These are phyloP conservation scores for Patellifolia procumbens DNA, from an alignment of 179 eudicot genomes.

Conservation along the genomic window DNA sequence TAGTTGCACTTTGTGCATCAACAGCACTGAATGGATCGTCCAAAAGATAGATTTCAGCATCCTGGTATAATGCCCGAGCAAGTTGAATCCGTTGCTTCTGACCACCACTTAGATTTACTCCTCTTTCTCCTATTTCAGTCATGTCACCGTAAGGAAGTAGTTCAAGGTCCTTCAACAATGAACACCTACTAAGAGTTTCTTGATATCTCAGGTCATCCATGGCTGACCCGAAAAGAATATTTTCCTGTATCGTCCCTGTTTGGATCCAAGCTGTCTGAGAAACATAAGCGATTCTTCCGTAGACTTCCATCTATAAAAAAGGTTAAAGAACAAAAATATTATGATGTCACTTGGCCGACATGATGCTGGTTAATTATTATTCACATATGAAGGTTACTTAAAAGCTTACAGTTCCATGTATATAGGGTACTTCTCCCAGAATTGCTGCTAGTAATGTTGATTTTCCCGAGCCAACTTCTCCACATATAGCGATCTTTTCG, in stretches of 20 bases:
- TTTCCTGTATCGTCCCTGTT: slow-evolving; percentile 65
- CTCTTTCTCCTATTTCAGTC: slow-evolving; percentile 85
- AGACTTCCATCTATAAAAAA: slow-evolving; percentile 52
- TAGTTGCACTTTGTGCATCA: slow-evolving; percentile 77
- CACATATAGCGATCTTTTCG: slow-evolving; percentile 70
- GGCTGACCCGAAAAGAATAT: slow-evolving; percentile 59
- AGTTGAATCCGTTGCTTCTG: slow-evolving; percentile 81
- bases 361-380: background rate
- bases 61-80: slow-evolving; percentile 72
- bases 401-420: slow-evolving; percentile 63
- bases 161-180: slow-evolving; percentile 64
- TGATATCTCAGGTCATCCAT: slow-evolving; percentile 56
- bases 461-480: slow-evolving; percentile 86
- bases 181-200: slow-evolving; percentile 56
- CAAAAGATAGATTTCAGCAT: slow-evolving; percentile 72
- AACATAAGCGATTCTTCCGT: slow-evolving; percentile 65
- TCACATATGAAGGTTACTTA: background rate
- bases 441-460: slow-evolving; percentile 69
- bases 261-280: slow-evolving; percentile 84
- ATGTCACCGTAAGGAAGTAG: slow-evolving; percentile 63
- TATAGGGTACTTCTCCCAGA: slow-evolving; percentile 73
- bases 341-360: background rate
- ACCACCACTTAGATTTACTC: slow-evolving; percentile 79
- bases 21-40: slow-evolving; percentile 90
- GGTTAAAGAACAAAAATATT: background rate